A percentile compares a stretch with the other conserved stretches of the same genome.
These are phyloP conservation scores for Rhodotorula diobovata DNA, from an alignment of 768 basidiomycete genomes.

Conservation along the genomic window DNA sequence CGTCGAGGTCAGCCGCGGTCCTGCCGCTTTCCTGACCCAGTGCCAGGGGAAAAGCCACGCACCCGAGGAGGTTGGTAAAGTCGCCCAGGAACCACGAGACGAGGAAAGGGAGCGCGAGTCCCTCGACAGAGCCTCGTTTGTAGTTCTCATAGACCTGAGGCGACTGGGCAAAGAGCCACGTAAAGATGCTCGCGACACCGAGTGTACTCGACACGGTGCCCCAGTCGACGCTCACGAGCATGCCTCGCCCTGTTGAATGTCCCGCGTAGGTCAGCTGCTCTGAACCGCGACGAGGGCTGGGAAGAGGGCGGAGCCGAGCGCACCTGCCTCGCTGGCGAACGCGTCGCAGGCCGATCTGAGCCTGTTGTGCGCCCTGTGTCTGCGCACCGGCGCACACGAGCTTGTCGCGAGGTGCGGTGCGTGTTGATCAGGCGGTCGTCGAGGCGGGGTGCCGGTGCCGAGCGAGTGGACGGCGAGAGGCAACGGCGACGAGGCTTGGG, in stretches of 20 bases:
- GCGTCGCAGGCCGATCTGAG: too few relatives aligned
- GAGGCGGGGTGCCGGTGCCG: too few relatives aligned
- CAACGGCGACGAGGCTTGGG: too few relatives aligned
- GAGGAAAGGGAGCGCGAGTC: constrained; percentile 83
- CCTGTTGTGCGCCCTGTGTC: too few relatives aligned
- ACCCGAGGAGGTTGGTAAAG: constrained; percentile 77
- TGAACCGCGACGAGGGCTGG: not conserved
- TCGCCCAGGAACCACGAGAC: constrained; percentile 85
- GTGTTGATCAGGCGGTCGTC: too few relatives aligned
- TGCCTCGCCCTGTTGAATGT: not conserved
- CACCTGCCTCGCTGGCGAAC: not conserved
- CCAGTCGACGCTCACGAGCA: not conserved
- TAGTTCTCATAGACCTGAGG: constrained; percentile 51
- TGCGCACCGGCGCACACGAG: too few relatives aligned
- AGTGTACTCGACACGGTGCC: constrained; percentile 44
- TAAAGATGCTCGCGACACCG: constrained; percentile 67
- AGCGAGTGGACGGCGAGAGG: too few relatives aligned
- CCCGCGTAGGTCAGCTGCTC: not conserved
- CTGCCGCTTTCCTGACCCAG: too few relatives aligned
- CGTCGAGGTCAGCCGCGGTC: not conserved
- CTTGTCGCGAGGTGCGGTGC: too few relatives aligned
- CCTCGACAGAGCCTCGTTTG: constrained; percentile 20
- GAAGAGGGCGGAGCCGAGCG: not conserved
- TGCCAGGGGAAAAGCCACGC: not conserved
- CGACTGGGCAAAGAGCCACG: constrained; percentile 82